These are phyloP conservation scores for Termitomyces sp. DNA, from an alignment of 768 basidiomycete species.

Conservation along the genomic window DNA sequence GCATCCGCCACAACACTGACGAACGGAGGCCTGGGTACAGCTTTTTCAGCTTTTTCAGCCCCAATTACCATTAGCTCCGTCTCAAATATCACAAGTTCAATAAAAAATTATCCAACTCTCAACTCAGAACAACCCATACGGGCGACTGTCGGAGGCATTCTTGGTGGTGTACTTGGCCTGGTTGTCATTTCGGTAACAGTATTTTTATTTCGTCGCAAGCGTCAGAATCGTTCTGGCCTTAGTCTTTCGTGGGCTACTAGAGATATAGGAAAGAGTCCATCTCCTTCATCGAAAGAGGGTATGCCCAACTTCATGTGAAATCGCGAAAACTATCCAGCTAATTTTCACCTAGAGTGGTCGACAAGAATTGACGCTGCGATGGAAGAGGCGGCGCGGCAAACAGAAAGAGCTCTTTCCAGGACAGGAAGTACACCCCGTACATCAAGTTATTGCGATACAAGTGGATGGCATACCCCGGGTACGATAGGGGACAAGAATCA, in stretches of 20 bases:
- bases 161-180: neutral
- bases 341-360: conserved; percentile 2
- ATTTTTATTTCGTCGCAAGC: neutral
- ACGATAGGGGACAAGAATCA: neutral
- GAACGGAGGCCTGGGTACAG: neutral
- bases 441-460: neutral
- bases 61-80: no score
- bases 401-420: conserved; percentile 5
- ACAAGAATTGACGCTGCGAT: neutral
- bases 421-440: neutral
- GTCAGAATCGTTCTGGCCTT: neutral
- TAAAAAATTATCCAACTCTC: neutral
- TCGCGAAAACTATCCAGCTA: neutral
- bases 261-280: neutral
- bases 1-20: neutral
- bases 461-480: conserved; percentile 1
- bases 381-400: conserved; percentile 4
- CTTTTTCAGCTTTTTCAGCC: neutral
- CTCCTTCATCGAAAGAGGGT: conserved; percentile 3
- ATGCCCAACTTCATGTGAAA: neutral
- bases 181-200: neutral
- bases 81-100: neutral
- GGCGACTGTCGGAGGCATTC: conserved; percentile 1
- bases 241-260: neutral
- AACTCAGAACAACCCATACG: neutral